Percentiles rank a stretch among this genome's conserved stretches.
Conservation (phyloP, 352 stramenopile genomes). For the Lagenidium giganteum region DNA sequence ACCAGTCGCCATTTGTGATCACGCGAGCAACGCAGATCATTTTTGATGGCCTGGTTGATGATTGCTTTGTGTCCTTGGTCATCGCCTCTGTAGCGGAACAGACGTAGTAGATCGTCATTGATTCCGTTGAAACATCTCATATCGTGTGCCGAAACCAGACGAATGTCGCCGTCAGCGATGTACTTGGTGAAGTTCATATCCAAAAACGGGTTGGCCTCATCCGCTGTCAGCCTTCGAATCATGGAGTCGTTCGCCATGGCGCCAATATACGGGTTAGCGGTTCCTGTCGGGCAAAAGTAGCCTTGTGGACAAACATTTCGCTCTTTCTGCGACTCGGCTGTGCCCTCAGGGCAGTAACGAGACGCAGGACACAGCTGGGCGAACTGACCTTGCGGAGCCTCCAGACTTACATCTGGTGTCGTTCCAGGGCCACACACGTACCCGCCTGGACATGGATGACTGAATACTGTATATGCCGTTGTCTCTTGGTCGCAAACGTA, state of each 20-base stretch:
- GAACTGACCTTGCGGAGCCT: slow-evolving; percentile 87
- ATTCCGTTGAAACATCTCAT: slow-evolving; percentile 88
- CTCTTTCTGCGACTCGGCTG: slow-evolving; percentile 78
- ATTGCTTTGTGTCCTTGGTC: slow-evolving; percentile 28
- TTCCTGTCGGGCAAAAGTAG: slow-evolving; percentile 96
- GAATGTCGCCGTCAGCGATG: slow-evolving; percentile 84
- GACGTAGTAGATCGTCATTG: slow-evolving; percentile 66
- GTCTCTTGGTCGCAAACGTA: slow-evolving; percentile 94
- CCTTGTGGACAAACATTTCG: slow-evolving; percentile 76
- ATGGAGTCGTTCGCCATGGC: slow-evolving; percentile 89
- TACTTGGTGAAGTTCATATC: slow-evolving; percentile 83
- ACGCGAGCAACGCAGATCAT: slow-evolving; percentile 80
- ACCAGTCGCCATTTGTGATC: slow-evolving; percentile 95
- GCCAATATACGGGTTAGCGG: slow-evolving; percentile 81
- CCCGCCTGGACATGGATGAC: slow-evolving; percentile 81
- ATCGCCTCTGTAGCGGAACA: no score
- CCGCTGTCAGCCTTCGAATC: slow-evolving; percentile 48
- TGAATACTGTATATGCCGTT: slow-evolving; percentile 69
- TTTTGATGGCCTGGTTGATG: slow-evolving; percentile 64
- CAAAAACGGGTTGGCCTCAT: slow-evolving; percentile 73
- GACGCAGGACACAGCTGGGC: slow-evolving; percentile 85
- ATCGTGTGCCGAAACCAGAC: slow-evolving; percentile 88
- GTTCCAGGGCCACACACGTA: slow-evolving; percentile 94
- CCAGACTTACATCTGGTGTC: slow-evolving; percentile 89
- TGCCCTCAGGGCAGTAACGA: slow-evolving; percentile 86